Evolutionary conservation across 805 yeast species (phyloP).

Genomic region (Sugiyamaella chiloensis): DNA sequence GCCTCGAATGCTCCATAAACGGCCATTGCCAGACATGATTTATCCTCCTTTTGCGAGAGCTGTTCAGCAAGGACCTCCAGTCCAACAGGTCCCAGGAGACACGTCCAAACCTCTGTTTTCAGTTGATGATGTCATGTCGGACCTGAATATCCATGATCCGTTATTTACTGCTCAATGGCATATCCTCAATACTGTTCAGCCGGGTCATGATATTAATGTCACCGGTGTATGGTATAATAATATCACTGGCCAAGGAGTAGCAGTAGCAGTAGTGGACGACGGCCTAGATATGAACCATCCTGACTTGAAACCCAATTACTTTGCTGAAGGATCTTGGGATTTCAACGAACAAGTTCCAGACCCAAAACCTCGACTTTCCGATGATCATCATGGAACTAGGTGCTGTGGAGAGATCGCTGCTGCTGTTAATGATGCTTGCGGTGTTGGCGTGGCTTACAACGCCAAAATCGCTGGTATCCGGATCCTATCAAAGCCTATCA

Average conservation of each 20-base stretch:
- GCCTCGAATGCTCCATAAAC: slow-evolving; percentile 17
- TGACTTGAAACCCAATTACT: slow-evolving; percentile 65
- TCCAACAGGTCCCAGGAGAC: slow-evolving; percentile 14
- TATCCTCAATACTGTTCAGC: slow-evolving; percentile 64
- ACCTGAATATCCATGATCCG: slow-evolving; percentile 75
- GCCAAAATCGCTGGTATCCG: slow-evolving; percentile 88
- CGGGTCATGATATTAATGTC: slow-evolving; percentile 85
- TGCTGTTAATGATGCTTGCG: slow-evolving; percentile 77
- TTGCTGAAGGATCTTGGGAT: slow-evolving; percentile 83
- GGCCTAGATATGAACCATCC: slow-evolving; percentile 81
- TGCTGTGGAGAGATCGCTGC: slow-evolving; percentile 98
- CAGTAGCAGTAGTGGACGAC: slow-evolving; percentile 89
- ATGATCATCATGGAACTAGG: slow-evolving; percentile 93
- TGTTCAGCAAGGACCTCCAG: background rate
- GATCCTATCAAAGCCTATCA: slow-evolving; percentile 75
- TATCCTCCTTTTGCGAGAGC: slow-evolving; percentile 1
- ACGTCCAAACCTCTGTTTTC: slow-evolving; percentile 10
- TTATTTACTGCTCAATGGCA: slow-evolving; percentile 89
- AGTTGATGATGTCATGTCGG: slow-evolving; percentile 38
- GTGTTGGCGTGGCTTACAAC: slow-evolving; percentile 93
- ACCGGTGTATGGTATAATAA: slow-evolving; percentile 79
- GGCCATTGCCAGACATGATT: slow-evolving; percentile 16
- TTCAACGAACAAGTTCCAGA: slow-evolving; percentile 70
- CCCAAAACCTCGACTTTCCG: slow-evolving; percentile 76
- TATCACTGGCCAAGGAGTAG: slow-evolving; percentile 76